A percentile compares a stretch with the other conserved stretches of the same genome.
Evolutionary conservation across 441 rosid species (phyloP).

Genomic region (Mallotus japonicus): DNA sequence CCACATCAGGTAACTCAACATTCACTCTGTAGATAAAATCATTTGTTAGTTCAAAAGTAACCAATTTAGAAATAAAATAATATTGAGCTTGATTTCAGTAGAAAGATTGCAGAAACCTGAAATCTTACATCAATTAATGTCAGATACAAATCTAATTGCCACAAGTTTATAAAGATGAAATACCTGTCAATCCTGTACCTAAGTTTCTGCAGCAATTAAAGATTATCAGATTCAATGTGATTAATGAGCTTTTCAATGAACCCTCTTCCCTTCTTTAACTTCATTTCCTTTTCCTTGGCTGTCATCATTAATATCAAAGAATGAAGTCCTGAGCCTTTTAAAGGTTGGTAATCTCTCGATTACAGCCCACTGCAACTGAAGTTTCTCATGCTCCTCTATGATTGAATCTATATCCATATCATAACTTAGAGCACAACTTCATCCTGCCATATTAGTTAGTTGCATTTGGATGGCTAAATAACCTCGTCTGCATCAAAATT

Average conservation of each 20-base stretch:
- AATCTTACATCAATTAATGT: no score
- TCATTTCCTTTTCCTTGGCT: neutral
- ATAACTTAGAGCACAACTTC: neutral
- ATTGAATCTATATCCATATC: neutral
- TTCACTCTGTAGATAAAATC: constrained; percentile 32
- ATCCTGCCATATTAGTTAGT: no score
- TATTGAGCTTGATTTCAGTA: neutral
- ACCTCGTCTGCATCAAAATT: no score
- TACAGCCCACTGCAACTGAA: constrained; percentile 33
- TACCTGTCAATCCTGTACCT: constrained; percentile 60
- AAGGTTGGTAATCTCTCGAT: constrained; percentile 42
- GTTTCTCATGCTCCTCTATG: constrained; percentile 18
- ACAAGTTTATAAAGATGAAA: no score
- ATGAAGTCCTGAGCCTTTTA: constrained; percentile 36
- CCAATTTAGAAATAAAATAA: constrained; percentile 21
- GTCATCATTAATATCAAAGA: constrained; percentile 27
- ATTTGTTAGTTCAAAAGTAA: no score
- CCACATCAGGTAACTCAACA: constrained; percentile 40
- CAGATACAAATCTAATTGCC: no score
- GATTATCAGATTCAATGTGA: constrained; percentile 54
- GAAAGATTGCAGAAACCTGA: no score
- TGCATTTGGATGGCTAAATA: no score
- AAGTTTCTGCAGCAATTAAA: constrained; percentile 44
- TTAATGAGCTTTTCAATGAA: constrained; percentile 60
- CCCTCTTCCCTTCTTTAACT: constrained; percentile 31